Percentiles rank a stretch among this genome's conserved stretches.
Conservation (phyloP, 1,139 yeast species). For the Saccharomyces pastorianus region DNA sequence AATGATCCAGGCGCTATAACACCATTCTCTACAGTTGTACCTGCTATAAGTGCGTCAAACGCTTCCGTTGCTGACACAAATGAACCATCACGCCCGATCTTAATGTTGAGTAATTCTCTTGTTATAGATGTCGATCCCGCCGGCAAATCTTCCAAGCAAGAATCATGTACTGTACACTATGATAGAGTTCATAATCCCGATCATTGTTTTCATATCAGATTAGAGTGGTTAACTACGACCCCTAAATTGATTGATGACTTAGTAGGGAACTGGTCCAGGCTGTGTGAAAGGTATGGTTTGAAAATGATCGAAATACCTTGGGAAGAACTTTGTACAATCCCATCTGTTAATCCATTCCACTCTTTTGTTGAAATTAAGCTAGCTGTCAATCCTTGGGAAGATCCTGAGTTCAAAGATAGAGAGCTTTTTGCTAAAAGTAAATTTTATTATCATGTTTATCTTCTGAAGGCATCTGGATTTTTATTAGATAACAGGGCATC, state of each 20-base stretch:
- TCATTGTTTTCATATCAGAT: constrained; percentile 82
- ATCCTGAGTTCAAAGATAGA: constrained; percentile 43
- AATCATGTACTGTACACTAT: constrained; percentile 73
- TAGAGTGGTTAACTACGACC: constrained; percentile 91
- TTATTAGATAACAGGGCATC: constrained; percentile 78
- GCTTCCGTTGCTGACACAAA: neutral
- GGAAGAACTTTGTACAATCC: constrained; percentile 73
- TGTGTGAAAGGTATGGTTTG: constrained; percentile 81
- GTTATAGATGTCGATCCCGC: constrained; percentile 71
- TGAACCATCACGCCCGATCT: constrained; percentile 14
- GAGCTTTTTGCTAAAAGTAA: constrained; percentile 39
- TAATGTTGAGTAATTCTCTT: constrained; percentile 42
- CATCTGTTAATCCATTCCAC: constrained; percentile 75
- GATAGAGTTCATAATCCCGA: constrained; percentile 92
- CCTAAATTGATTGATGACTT: constrained; percentile 84
- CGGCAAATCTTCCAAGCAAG: constrained; percentile 66
- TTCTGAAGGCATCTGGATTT: constrained; percentile 64
- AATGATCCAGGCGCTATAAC: constrained; percentile 4
- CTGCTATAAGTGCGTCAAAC: neutral
- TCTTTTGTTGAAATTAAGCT: constrained; percentile 66
- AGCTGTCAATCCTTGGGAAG: constrained; percentile 60
- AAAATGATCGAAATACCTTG: constrained; percentile 89
- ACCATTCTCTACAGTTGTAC: neutral
- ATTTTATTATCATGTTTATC: constrained; percentile 53
- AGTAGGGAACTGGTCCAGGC: constrained; percentile 70